Percentiles rank a stretch among this genome's conserved stretches.
phyloP scores from a whole-genome alignment of 1,284 basidiomycete species.

The Tilletia indica region DNA sequence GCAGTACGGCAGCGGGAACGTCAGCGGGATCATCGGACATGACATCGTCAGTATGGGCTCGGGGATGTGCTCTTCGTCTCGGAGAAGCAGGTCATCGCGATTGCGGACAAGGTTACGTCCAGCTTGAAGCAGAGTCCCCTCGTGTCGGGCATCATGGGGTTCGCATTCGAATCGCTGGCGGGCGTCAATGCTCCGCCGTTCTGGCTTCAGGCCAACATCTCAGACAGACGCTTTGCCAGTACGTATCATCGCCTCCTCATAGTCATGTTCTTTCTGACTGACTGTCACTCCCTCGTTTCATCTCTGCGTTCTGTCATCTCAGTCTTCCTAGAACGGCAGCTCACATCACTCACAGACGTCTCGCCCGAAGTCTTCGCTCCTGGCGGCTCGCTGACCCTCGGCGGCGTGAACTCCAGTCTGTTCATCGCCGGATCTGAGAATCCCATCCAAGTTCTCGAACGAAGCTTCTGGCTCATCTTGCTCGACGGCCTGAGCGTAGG shows the following conservation, averaged over 20 bases:
- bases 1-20: too few relatives aligned
- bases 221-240: slow-evolving; percentile 38
- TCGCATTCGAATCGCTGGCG: slow-evolving; percentile 39
- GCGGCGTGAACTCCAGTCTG: slow-evolving; percentile 36
- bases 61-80: too few relatives aligned
- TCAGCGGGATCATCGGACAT: too few relatives aligned
- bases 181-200: slow-evolving; percentile 29
- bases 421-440: slow-evolving; percentile 40
- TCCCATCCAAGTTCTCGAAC: slow-evolving; percentile 30
- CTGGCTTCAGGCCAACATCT: slow-evolving; percentile 30
- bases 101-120: slow-evolving; percentile 32
- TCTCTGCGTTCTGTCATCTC: background rate
- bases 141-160: slow-evolving; percentile 42
- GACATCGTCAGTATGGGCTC: too few relatives aligned
- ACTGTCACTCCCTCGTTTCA: background rate
- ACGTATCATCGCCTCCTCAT: background rate
- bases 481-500: slow-evolving; percentile 32
- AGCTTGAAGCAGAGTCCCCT: slow-evolving; percentile 23
- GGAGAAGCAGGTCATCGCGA: slow-evolving; percentile 34
- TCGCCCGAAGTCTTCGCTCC: slow-evolving; percentile 3
- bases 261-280: too few relatives aligned
- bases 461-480: slow-evolving; percentile 41
- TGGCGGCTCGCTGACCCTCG: slow-evolving; percentile 47
- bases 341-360: background rate
- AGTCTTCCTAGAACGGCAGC: background rate